Base-by-base conservation (phyloP, 768 basidiomycete genomes). In the Naganishia kalamii region DNA sequence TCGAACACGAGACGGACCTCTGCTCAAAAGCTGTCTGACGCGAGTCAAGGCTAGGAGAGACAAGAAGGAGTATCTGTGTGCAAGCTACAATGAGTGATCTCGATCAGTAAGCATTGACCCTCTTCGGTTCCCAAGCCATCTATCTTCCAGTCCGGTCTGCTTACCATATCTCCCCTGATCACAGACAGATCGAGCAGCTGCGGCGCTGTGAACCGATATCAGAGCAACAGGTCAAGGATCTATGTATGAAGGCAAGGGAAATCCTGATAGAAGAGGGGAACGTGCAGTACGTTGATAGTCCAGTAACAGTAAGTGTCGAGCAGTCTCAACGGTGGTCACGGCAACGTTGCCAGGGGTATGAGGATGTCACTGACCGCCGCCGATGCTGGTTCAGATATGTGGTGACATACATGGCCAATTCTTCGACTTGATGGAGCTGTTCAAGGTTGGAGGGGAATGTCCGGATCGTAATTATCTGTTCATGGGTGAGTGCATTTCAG, bases 321-420 rank as follows among this genome's bases (percentile, higher is more conserved):
- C 48, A 49, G 27, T 5, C 27, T 49, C 1, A 17, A 35, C 50
- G 25, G 17, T 21, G 37, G 12, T 10, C 17, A 43, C 62, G 35
- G 13, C 15, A n/a, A 3, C 54, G 17, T 62, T 37, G 17, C 17
- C 3, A 40, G 51, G 15, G 57, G 51, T 6, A 23, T 44, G 6
- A 19, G 32, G 6, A 13, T 46, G 46, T 4, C 27, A 43, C 61
- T 37, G 19, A 62, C 7, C 25, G 11, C 15, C 4, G 25, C 25
- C 32, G 8, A 17, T 30, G 30, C 10, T n/a, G n/a, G 17, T 46
- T 37, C 57, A 81, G 80, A 80, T 81, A 70, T 80, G 80, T 74
- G 93, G 93, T 32, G 93, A 97, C 75, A 94, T 98, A 59, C 93
- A 98, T 72, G 93, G 93, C 27, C 94, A 98, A 77, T 96, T 96